These are phyloP conservation scores for Clarireedia hainanense DNA, from an alignment of 2,329 filamentous ascomycete genomes.

Conservation along the genomic window DNA sequence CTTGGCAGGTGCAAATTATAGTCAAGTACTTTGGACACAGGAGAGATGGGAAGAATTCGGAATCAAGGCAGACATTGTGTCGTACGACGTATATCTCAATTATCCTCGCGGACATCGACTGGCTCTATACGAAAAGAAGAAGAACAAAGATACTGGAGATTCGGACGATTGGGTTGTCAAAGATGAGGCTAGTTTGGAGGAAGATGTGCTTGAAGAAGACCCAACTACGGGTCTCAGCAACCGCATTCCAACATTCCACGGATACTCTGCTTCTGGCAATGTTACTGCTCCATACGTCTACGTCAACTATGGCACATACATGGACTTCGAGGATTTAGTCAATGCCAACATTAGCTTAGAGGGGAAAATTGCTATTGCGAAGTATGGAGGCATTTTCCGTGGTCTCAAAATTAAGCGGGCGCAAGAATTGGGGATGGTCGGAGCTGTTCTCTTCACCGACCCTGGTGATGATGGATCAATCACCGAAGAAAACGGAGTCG, in stretches of 20 bases:
- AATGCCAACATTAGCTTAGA: conserved; percentile 65
- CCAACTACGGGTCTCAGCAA: conserved; percentile 64
- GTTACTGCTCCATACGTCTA: conserved; percentile 83
- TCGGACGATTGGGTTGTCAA: conserved; percentile 51
- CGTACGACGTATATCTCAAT: conserved; percentile 73
- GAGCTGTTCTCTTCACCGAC: conserved; percentile 77
- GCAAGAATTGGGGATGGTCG: conserved; percentile 82
- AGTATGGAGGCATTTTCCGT: conserved; percentile 80
- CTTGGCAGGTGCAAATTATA: conserved; percentile 69
- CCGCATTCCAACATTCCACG: conserved; percentile 84
- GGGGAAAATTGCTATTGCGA: conserved; percentile 81
- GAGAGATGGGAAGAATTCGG: conserved; percentile 68
- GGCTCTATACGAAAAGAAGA: conserved; percentile 50
- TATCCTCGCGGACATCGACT: conserved; percentile 66
- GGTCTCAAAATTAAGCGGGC: conserved; percentile 90
- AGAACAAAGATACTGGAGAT: conserved; percentile 33
- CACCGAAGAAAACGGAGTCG: conserved; percentile 73
- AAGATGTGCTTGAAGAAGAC: conserved; percentile 80
- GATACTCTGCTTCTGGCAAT: conserved; percentile 87
- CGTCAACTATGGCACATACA: conserved; percentile 83
- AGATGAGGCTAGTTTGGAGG: conserved; percentile 75
- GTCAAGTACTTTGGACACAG: conserved; percentile 63
- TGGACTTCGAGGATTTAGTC: conserved; percentile 76
- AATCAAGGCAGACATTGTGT: conserved; percentile 52
- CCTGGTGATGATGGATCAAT: conserved; percentile 80